phyloP scores from a whole-genome alignment of 2,329 filamentous ascomycete species.

The Claviceps africana region DNA sequence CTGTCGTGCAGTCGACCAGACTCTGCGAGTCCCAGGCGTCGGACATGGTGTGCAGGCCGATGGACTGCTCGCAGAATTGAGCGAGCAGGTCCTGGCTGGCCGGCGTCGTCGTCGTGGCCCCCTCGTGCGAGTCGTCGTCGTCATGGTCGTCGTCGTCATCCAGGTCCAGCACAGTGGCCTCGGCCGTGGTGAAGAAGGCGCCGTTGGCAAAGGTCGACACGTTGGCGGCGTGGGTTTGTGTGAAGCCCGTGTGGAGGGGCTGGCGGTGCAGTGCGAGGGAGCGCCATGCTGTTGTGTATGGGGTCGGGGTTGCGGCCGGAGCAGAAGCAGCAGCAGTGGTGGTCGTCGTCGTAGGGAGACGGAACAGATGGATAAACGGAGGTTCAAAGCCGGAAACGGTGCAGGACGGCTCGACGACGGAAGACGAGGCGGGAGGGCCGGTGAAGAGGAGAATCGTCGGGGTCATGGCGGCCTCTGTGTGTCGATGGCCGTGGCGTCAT shows the following conservation, averaged over 20 bases:
- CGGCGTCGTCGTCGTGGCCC: neutral
- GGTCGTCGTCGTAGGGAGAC: constrained; percentile 2
- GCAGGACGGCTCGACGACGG: constrained; percentile 16
- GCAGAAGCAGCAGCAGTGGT: neutral
- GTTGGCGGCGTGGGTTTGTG: constrained; percentile 29
- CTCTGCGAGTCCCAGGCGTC: constrained; percentile 41
- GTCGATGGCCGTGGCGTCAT: neutral
- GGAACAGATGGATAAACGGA: constrained; percentile 15
- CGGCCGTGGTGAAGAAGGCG: constrained; percentile 35
- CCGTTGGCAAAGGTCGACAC: constrained; percentile 17
- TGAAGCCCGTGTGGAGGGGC: constrained; percentile 37
- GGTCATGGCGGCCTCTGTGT: constrained; percentile 10
- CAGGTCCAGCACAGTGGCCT: constrained; percentile 18
- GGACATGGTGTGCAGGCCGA: constrained; percentile 51
- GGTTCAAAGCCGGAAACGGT: constrained; percentile 16
- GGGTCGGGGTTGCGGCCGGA: constrained; percentile 3
- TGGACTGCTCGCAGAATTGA: constrained; percentile 66
- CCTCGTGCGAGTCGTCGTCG: neutral
- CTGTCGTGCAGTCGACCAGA: constrained; percentile 15
- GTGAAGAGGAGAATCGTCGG: constrained; percentile 24
- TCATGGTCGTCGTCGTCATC: neutral
- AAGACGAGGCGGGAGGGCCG: constrained; percentile 20
- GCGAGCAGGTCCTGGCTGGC: constrained; percentile 29
- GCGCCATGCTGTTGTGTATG: constrained; percentile 34
- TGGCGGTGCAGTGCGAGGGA: constrained; percentile 33